Base-by-base conservation (phyloP, 164 flowering plant genomes). In the Vitis rupestris region DNA sequence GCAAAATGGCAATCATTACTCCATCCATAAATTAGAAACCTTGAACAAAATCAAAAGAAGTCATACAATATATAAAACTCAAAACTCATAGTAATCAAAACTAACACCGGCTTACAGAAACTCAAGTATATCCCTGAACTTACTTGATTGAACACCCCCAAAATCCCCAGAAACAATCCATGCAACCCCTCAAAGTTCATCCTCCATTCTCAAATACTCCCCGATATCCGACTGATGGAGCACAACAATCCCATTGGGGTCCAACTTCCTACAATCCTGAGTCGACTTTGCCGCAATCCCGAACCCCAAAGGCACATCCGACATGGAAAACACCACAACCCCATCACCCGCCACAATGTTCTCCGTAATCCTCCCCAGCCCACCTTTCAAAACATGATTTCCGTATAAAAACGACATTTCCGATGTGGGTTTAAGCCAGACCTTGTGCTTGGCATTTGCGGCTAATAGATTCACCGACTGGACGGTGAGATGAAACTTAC, bases 331-430 rank as follows among this genome's bases (percentile, higher is more conserved):
- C 64, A 94, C 90, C 4, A 94, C 97, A 15, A 93, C 96, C 57
- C 98, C 98, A 76, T 94, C 98, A 44, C 90, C 89, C 6, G 87
- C 68, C 8, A 51, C 69, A 29, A 87, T 87, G 60, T 80, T 82
- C 75, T 91, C 97, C 0, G 96, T 91, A 64, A 91, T 89, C 84
- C 93, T 83, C 47, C 91, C 97, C 31, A 93, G 66, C 30, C 92
- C 91, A n/a, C 94, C 90, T 64, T 94, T 94, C 80, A 94, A 71
- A 8, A 94, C 94, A 59, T 88, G 89, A 64, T 91, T 91, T 4
- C 97, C 97, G 54, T 93, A 91, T 79, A 90, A 65, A 67, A 91
- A 91, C 2, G 92, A 86, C 97, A 88, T 90, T 81, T 93, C 98
- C 2, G 94, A 84, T 11, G 90, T 85, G 68, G 98, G 98, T 67